Evolutionary conservation across 345 rosid species (phyloP).

Genomic region (Raphanus raphanistrum): DNA sequence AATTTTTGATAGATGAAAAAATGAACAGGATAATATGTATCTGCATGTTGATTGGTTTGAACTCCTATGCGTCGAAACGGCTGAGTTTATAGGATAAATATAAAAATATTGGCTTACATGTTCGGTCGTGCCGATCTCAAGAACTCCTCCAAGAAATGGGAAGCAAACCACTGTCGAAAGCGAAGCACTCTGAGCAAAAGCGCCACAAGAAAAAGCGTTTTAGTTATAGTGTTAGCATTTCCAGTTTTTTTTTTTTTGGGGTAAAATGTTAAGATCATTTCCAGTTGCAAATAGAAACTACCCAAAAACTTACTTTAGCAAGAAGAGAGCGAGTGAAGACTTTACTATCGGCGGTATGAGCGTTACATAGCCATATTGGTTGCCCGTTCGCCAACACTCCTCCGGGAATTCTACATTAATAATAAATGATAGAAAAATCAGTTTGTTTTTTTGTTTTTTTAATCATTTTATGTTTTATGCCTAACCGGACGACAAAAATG

Average conservation of each 20-base stretch:
- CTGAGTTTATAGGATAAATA: neutral
- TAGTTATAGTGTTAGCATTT: conserved; percentile 24
- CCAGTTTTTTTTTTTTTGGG: too few relatives aligned
- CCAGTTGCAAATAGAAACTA: neutral
- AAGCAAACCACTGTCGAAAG: conserved; percentile 86
- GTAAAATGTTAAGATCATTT: too few relatives aligned
- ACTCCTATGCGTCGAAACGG: neutral
- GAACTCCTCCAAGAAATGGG: conserved; percentile 69
- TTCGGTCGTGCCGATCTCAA: conserved; percentile 90
- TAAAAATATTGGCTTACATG: conserved; percentile 49
- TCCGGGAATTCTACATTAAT: conserved; percentile 72
- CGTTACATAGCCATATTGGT: conserved; percentile 82
- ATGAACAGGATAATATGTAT: neutral
- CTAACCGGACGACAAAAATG: neutral
- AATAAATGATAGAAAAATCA: neutral
- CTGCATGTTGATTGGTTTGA: neutral
- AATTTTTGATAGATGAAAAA: neutral
- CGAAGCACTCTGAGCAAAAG: conserved; percentile 67
- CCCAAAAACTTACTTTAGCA: conserved; percentile 63
- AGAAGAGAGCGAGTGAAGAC: conserved; percentile 87
- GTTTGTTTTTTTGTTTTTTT: too few relatives aligned
- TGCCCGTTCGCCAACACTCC: conserved; percentile 55
- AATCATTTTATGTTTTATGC: neutral
- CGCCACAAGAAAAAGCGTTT: conserved; percentile 25
- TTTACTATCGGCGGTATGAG: conserved; percentile 78